Percentiles rank a stretch among this genome's conserved stretches.
Evolutionary conservation across 139 green algal genomes (phyloP).

Genomic region (Mychonastes homosphaera): DNA sequence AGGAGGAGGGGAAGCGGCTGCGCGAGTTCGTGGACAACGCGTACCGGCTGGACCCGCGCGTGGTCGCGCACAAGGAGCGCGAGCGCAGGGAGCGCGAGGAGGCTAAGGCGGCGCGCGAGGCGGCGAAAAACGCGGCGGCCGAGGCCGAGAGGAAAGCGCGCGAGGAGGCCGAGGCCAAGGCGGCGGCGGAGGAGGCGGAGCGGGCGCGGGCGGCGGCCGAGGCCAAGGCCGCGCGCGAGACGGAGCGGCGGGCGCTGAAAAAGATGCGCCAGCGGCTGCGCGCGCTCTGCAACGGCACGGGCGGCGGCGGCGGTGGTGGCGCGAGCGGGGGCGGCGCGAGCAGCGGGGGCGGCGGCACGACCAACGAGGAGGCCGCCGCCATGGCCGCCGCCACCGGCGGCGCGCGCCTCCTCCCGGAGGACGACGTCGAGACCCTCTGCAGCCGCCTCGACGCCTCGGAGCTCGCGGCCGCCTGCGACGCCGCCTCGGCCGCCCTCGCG

Average conservation of each 20-base stretch:
- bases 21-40: slow-evolving; percentile 82
- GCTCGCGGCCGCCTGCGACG: slow-evolving; percentile 10
- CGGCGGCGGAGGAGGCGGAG: slow-evolving; percentile 24
- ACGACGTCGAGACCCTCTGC: slow-evolving; percentile 55
- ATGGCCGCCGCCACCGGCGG: slow-evolving; percentile 3
- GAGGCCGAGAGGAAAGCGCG: slow-evolving; percentile 18
- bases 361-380: too few species aligned
- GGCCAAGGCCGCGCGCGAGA: slow-evolving; percentile 57
- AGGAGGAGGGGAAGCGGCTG: slow-evolving; percentile 79
- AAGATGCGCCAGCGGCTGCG: slow-evolving; percentile 67
- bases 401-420: slow-evolving; percentile 22
- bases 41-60: slow-evolving; percentile 67
- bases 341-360: too few species aligned
- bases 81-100: slow-evolving; percentile 51
- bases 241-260: slow-evolving; percentile 75
- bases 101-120: slow-evolving; percentile 27
- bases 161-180: slow-evolving; percentile 16
- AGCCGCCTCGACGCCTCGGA: slow-evolving; percentile 30
- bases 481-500: too few species aligned
- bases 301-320: too few species aligned
- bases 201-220: slow-evolving; percentile 22
- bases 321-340: too few species aligned
- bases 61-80: slow-evolving; percentile 55
- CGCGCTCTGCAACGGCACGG: slow-evolving; percentile 15
- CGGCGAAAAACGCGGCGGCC: slow-evolving; percentile 28